Evolutionary conservation across 2,329 filamentous ascomycete species (phyloP).

Genomic region (Calonectria pseudoreteaudii): DNA sequence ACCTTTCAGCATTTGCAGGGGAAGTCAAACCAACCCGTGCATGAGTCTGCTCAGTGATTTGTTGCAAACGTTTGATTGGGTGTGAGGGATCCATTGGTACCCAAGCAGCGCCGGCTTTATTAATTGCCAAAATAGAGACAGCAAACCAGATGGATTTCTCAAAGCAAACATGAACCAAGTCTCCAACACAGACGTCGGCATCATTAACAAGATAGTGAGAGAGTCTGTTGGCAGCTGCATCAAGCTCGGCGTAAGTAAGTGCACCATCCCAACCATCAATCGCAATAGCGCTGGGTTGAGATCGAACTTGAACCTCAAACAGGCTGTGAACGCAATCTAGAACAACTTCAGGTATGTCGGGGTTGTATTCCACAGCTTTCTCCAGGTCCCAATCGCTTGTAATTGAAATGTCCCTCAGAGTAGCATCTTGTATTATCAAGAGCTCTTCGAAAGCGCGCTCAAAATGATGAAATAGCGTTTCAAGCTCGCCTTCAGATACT

Average conservation of each 20-base stretch:
- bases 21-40: constrained; percentile 24
- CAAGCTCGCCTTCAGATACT: not conserved
- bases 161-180: constrained; percentile 22
- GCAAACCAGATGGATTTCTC: constrained; percentile 27
- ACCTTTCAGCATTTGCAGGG: constrained; percentile 10
- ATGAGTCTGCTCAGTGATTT: constrained; percentile 8
- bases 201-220: constrained; percentile 17
- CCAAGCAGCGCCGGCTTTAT: constrained; percentile 48
- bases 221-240: constrained; percentile 7
- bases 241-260: constrained; percentile 34
- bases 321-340: constrained; percentile 33
- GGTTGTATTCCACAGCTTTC: not conserved
- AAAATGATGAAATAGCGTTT: not conserved
- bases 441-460: not conserved
- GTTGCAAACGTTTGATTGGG: constrained; percentile 41
- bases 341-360: not conserved
- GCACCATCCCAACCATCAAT: constrained; percentile 42
- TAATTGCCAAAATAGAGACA: constrained; percentile 47
- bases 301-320: constrained; percentile 17
- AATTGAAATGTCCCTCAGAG: not conserved
- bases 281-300: constrained; percentile 18
- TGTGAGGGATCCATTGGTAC: constrained; percentile 51
- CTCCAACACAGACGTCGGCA: not conserved
- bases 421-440: not conserved
- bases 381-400: not conserved